These are phyloP conservation scores for Chrysosporium queenslandicum DNA, from an alignment of 2,329 filamentous ascomycete genomes.

Conservation along the genomic window DNA sequence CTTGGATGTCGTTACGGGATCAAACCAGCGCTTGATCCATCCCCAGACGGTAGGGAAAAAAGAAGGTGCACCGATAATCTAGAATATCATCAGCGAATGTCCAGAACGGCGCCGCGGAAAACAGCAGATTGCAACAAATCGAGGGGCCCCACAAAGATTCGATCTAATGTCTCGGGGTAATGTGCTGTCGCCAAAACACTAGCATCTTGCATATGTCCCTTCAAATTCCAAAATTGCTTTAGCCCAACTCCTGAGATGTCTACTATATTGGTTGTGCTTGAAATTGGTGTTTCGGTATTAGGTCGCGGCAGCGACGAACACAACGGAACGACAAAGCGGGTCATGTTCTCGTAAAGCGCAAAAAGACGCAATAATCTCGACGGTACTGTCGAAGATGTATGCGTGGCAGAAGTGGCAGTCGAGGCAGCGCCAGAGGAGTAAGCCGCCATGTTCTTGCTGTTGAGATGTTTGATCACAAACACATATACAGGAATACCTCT, in stretches of 20 bases:
- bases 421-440: conserved; percentile 52
- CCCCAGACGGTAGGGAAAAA: conserved; percentile 90
- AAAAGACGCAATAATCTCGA: conserved; percentile 76
- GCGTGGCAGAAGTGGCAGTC: conserved; percentile 48
- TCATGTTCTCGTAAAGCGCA: conserved; percentile 86
- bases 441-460: conserved; percentile 66
- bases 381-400: conserved; percentile 48
- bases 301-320: conserved; percentile 69
- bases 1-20: conserved; percentile 87
- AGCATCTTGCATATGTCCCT: conserved; percentile 86
- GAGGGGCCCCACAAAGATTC: conserved; percentile 54
- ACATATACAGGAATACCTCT: conserved; percentile 88
- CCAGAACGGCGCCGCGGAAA: no score
- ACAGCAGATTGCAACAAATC: no score
- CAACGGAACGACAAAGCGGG: conserved; percentile 74
- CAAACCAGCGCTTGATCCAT: conserved; percentile 93
- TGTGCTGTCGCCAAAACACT: conserved; percentile 81
- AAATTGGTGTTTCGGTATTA: conserved; percentile 71
- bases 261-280: conserved; percentile 87
- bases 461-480: conserved; percentile 74
- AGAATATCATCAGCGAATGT: no score
- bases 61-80: conserved; percentile 76
- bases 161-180: conserved; percentile 87
- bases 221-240: conserved; percentile 93
- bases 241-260: conserved; percentile 80